Percentiles rank a stretch among this genome's conserved stretches.
phyloP scores from a whole-genome alignment of 495 filamentous ascomycete genomes.

The Trichocladium uniseriatum region DNA sequence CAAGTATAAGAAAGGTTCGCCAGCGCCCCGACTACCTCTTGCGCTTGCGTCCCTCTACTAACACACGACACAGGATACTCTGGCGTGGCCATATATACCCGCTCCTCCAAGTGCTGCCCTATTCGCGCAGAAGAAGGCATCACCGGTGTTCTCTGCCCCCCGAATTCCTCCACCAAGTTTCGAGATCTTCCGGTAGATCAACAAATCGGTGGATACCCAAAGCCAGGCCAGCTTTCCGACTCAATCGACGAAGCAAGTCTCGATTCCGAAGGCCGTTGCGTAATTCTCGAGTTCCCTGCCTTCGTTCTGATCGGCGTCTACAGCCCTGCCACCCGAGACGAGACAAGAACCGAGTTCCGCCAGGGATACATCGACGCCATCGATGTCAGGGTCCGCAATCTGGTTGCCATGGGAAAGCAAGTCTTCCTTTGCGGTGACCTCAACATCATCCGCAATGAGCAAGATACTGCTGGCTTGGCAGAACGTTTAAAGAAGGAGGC shows the following conservation, averaged over 20 bases:
- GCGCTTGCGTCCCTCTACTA: slow-evolving; percentile 5
- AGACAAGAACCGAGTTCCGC: slow-evolving; percentile 74
- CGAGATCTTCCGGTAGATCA: slow-evolving; percentile 66
- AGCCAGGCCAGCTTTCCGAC: slow-evolving; percentile 50
- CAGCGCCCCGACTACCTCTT: neutral
- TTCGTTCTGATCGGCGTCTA: slow-evolving; percentile 91
- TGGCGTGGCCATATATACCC: slow-evolving; percentile 89
- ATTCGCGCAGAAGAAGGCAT: slow-evolving; percentile 92
- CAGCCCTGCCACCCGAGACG: slow-evolving; percentile 78
- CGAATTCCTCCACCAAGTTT: slow-evolving; percentile 65
- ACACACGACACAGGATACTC: slow-evolving; percentile 64
- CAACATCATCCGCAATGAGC: slow-evolving; percentile 69
- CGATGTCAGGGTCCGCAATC: slow-evolving; percentile 74
- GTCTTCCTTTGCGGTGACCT: slow-evolving; percentile 84
- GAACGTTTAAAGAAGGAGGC: slow-evolving; percentile 62
- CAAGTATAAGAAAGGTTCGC: slow-evolving; percentile 77
- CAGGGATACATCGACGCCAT: slow-evolving; percentile 69
- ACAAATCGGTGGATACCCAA: slow-evolving; percentile 88
- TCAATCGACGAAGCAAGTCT: slow-evolving; percentile 59
- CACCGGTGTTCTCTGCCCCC: slow-evolving; percentile 69
- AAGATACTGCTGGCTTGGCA: slow-evolving; percentile 62
- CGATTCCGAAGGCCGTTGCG: slow-evolving; percentile 85
- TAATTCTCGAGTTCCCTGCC: slow-evolving; percentile 90
- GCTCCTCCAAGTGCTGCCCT: slow-evolving; percentile 78
- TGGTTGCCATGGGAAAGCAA: slow-evolving; percentile 66